Conservation (phyloP, 345 rosid genomes). For the Cardiospermum halicacabum region DNA sequence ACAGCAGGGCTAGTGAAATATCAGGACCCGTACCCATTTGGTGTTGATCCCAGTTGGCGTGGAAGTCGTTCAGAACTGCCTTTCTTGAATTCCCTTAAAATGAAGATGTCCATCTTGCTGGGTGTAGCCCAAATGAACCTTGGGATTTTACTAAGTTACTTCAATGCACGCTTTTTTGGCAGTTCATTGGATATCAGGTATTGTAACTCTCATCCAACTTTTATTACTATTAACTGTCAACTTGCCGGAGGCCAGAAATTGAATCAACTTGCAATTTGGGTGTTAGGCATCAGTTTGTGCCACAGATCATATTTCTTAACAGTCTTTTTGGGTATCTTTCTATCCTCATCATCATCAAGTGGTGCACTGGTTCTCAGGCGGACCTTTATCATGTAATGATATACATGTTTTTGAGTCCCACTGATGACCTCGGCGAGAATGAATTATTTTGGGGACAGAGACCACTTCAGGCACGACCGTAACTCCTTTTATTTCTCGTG, state of each 20-base stretch:
- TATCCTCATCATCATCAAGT: constrained; percentile 82
- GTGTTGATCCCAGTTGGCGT: constrained; percentile 99
- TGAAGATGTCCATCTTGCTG: constrained; percentile 95
- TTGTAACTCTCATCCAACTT: constrained; percentile 8
- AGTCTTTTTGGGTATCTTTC: constrained; percentile 92
- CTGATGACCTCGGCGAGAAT: constrained; percentile 85
- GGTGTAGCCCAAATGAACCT: constrained; percentile 96
- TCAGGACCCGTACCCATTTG: constrained; percentile 86
- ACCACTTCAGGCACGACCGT: constrained; percentile 68
- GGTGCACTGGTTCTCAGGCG: constrained; percentile 98
- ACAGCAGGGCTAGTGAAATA: constrained; percentile 72
- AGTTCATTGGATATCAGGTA: constrained; percentile 81
- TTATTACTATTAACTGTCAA: neutral
- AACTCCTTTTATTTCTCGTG: constrained; percentile 2
- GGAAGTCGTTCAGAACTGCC: constrained; percentile 98
- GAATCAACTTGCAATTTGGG: constrained; percentile 21
- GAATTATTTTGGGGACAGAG: constrained; percentile 94
- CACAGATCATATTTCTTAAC: constrained; percentile 94
- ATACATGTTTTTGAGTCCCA: constrained; percentile 96
- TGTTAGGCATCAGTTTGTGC: constrained; percentile 93
- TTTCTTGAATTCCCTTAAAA: constrained; percentile 88
- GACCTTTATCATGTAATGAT: constrained; percentile 99
- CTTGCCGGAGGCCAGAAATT: too few species aligned
- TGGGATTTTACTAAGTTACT: constrained; percentile 82
- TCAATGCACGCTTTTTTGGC: constrained; percentile 72